Base-by-base conservation (phyloP, 805 yeast species). In the Nakazawaea siamensis region DNA sequence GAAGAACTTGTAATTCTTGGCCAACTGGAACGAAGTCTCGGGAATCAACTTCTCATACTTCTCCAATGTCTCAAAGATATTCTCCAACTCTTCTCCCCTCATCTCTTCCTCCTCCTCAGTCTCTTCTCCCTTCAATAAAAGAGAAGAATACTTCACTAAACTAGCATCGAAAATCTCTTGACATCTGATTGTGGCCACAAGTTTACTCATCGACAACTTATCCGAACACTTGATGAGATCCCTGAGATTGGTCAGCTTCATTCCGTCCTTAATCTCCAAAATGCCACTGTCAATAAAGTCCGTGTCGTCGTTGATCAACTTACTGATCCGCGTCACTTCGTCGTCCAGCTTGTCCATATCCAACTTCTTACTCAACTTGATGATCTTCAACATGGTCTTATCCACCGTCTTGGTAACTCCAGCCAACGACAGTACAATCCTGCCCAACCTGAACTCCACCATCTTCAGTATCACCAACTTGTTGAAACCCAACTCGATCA, bases 1-100 rank as follows among this genome's bases (percentile, higher is more conserved):
- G 39, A 57, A 51, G 11, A 55, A 44, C n/a, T 46, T 46, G 27
- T 40, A 46, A 33, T 48, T 45, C 37, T 53, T 55, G 13, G 40
- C 39, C 26, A 57, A 40, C 27, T 49, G 50, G 14, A 46, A 46
- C 41, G 55, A 49, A 9, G 35, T 34, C 2, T 38, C 30, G 21
- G 60, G 61, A 24, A 56, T 46, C 25, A 45, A 40, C 4, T 39
- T 29, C 19, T 44, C 41, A 14, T 17, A 37, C 17, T 19, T 14
- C 1, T 11, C 11, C 23, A 20, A 20, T 20, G 7, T 7, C 7
- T 20, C 23, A 20, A 8, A 20, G 10, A 20, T 20, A 10, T 20
- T 20, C 23, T 20, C 10, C 10, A 20, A 8, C 7, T 20, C 23
- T 10, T 20, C 23, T 35, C n/a, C 16, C 8, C 6, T 43, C 43